phyloP scores from a whole-genome alignment of 352 stramenopile genomes.

The Phytophthora brassicae region DNA sequence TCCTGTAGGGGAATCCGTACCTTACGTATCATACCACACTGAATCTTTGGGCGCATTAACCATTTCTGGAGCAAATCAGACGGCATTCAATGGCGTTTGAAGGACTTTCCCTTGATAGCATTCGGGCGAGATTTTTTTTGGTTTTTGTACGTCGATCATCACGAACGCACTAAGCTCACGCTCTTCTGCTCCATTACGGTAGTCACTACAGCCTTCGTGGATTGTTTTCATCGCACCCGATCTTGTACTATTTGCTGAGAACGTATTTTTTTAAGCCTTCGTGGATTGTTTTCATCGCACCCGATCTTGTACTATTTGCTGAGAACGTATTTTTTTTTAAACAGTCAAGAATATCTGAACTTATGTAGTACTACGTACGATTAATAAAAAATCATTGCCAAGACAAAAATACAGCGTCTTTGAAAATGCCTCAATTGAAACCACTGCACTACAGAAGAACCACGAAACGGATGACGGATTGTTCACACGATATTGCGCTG shows the following conservation, averaged over 20 bases:
- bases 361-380: background rate
- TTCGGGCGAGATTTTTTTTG: constrained; percentile 70
- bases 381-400: background rate
- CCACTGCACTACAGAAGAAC: background rate
- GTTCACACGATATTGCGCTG: background rate
- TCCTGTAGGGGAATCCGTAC: no score
- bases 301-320: constrained; percentile 47
- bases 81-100: no score
- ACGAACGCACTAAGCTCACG: constrained; percentile 43
- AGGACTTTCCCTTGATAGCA: constrained; percentile 38
- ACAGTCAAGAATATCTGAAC: constrained; percentile 20
- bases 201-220: constrained; percentile 35
- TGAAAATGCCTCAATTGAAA: constrained; percentile 8
- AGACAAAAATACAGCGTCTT: constrained; percentile 17
- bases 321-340: constrained; percentile 50
- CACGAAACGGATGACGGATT: constrained; percentile 18
- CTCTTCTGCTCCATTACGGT: constrained; percentile 37
- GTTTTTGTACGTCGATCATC: constrained; percentile 43
- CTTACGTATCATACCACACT: no score
- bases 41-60: no score
- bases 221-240: constrained; percentile 40
- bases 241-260: constrained; percentile 51
- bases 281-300: constrained; percentile 41
- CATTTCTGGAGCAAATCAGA: no score
- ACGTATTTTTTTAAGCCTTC: constrained; percentile 21